phyloP scores from a whole-genome alignment of 306 rosid genomes.

The Fragaria nilgerrensis region DNA sequence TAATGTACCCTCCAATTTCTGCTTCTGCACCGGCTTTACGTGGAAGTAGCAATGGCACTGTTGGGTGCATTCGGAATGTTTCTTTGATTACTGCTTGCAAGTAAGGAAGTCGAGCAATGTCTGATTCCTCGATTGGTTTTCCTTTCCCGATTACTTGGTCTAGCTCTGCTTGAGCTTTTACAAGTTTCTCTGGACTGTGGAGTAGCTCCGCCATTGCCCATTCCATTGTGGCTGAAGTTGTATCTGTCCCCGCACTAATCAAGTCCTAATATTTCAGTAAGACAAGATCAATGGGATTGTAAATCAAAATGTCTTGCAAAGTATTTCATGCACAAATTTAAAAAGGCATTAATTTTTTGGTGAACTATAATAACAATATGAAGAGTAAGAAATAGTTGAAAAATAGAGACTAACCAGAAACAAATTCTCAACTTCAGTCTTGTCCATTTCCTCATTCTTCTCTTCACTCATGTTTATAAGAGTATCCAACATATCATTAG shows the following conservation, averaged over 20 bases:
- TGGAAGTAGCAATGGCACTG: background rate
- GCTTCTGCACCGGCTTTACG: background rate
- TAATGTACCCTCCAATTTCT: background rate
- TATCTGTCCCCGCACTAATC: slow-evolving; percentile 14
- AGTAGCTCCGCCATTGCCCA: slow-evolving; percentile 28
- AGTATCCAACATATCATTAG: background rate
- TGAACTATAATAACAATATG: no score
- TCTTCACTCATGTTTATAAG: background rate
- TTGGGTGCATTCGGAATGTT: slow-evolving; percentile 14
- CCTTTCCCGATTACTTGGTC: slow-evolving; percentile 12
- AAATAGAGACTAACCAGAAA: background rate
- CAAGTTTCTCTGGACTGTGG: background rate
- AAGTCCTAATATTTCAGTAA: background rate
- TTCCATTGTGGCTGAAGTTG: slow-evolving; percentile 10
- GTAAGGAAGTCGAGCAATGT: slow-evolving; percentile 18
- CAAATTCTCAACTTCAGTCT: background rate
- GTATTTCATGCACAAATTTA: no score
- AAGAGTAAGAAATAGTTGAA: background rate
- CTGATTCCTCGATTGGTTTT: slow-evolving; percentile 8
- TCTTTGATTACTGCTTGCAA: slow-evolving; percentile 24
- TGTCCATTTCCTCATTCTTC: slow-evolving; percentile 10
- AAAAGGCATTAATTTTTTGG: no score
- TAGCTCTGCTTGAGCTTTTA: slow-evolving; percentile 5
- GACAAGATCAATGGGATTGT: background rate
- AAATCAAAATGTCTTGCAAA: no score